Evolutionary conservation across 208 protist genomes (phyloP).

Genomic region (Strigomonas culicis): DNA sequence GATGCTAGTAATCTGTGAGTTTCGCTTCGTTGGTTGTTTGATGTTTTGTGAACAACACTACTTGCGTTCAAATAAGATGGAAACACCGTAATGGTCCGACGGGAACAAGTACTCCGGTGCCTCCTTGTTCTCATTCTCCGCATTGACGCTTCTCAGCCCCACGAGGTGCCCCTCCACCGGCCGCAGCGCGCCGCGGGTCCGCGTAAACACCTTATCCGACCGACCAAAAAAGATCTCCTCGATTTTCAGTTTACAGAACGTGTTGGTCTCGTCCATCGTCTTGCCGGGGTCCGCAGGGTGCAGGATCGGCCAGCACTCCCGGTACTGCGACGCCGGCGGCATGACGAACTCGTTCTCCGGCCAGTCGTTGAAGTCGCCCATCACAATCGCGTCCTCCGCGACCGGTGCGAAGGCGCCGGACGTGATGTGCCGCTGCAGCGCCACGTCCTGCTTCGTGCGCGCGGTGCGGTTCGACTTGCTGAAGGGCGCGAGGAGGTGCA

Average conservation of each 20-base stretch:
- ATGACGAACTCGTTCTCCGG: constrained; percentile 84
- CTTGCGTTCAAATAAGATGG: constrained; percentile 47
- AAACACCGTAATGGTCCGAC: constrained; percentile 89
- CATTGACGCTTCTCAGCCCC: constrained; percentile 79
- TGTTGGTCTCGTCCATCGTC: constrained; percentile 91
- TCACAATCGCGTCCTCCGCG: constrained; percentile 56
- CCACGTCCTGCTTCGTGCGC: constrained; percentile 69
- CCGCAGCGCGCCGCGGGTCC: constrained; percentile 37
- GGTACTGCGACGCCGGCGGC: constrained; percentile 65
- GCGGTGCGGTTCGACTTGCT: constrained; percentile 64
- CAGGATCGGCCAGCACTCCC: constrained; percentile 81
- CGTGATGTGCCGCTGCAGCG: constrained; percentile 50
- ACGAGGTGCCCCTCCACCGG: constrained; percentile 77
- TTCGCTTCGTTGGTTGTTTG: not conserved
- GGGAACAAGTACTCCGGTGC: constrained; percentile 86
- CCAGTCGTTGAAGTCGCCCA: constrained; percentile 93
- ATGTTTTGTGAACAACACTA: not conserved
- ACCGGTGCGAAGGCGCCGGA: constrained; percentile 20
- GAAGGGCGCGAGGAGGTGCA: constrained; percentile 84
- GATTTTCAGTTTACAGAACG: constrained; percentile 89
- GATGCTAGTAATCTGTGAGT: not conserved
- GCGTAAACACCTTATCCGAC: constrained; percentile 83
- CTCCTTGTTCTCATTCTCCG: constrained; percentile 67
- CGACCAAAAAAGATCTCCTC: constrained; percentile 91
- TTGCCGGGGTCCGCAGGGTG: constrained; percentile 63